Conservation (phyloP, 768 basidiomycete species). For the Agrocybe praecox region DNA sequence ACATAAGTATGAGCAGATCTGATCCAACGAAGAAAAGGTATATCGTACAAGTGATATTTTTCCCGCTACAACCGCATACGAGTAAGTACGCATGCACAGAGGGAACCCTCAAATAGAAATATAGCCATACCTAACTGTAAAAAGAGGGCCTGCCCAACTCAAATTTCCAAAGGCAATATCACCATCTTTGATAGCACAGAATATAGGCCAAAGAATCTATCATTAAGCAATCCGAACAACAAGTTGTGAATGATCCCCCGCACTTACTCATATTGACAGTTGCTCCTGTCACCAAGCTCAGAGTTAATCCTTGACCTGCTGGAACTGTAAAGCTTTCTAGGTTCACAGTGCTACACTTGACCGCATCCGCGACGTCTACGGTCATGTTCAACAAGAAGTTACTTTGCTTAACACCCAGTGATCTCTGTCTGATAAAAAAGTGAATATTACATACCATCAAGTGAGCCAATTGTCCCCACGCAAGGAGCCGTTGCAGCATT, state of each 20-base stretch:
- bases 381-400: not conserved
- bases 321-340: constrained; percentile 61
- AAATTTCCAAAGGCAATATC: constrained; percentile 56
- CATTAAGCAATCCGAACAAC: not conserved
- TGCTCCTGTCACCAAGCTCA: constrained; percentile 47
- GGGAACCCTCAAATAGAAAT: not conserved
- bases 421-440: no score
- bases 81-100: not conserved
- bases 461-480: constrained; percentile 19
- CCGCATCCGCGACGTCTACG: constrained; percentile 49
- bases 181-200: constrained; percentile 43
- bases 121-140: constrained; percentile 45
- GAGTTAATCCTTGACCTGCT: constrained; percentile 49
- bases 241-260: not conserved
- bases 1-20: not conserved
- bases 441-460: constrained; percentile 14
- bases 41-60: constrained; percentile 47
- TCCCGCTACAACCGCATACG: constrained; percentile 35
- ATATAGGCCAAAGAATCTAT: not conserved
- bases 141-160: constrained; percentile 57
- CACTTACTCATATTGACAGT: constrained; percentile 61
- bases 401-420: no score
- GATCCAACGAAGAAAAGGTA: not conserved
- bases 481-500: constrained; percentile 11
- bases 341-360: constrained; percentile 58